A percentile compares a stretch with the other conserved stretches of the same genome.
These are phyloP conservation scores for Hordeum pubiflorum DNA, from an alignment of 202 grass and related monocot genomes.

Conservation along the genomic window DNA sequence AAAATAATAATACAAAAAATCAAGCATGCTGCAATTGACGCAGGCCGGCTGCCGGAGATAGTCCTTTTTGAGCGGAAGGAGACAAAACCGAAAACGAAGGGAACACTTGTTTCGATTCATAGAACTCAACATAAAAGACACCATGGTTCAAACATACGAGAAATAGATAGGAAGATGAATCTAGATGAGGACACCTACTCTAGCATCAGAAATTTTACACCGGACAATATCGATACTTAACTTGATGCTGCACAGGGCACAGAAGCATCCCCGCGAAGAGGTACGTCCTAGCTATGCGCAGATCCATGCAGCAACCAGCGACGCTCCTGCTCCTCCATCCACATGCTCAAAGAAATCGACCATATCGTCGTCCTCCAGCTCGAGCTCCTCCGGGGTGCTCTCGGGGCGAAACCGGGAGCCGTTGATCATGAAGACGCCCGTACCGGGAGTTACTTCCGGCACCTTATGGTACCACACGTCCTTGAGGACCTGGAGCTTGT, in stretches of 20 bases:
- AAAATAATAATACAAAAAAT: no score
- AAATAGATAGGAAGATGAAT: no score
- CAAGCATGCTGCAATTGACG: no score
- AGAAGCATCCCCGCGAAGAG: neutral
- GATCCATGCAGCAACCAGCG: neutral
- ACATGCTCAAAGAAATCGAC: neutral
- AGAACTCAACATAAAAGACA: no score
- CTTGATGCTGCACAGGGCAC: neutral
- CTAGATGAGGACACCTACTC: no score
- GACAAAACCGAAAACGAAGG: no score
- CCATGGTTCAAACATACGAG: no score
- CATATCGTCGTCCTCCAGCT: neutral
- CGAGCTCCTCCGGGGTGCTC: neutral
- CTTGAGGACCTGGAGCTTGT: neutral
- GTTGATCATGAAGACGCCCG: neutral
- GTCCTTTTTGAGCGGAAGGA: no score
- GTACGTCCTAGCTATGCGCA: neutral
- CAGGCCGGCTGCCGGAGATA: no score
- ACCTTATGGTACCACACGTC: constrained; percentile 4
- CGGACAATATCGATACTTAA: neutral
- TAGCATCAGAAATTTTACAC: no score
- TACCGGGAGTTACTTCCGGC: neutral
- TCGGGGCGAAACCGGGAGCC: neutral
- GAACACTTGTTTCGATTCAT: no score
- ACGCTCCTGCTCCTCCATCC: neutral